Evolutionary conservation across 208 protist genomes (phyloP).

Genomic region (Polymyxa betae): DNA sequence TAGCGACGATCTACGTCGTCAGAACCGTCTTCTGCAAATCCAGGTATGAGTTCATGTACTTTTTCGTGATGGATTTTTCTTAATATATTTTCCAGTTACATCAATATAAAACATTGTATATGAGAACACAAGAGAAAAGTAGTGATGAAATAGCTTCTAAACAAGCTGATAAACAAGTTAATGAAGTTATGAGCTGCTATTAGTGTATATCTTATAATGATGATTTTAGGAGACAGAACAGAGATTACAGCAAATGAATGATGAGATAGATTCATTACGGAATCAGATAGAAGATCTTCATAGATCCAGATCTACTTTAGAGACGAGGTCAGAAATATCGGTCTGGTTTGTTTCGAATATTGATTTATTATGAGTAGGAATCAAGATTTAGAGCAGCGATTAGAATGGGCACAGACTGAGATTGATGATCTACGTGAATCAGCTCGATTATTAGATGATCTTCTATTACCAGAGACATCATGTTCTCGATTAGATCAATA

Average conservation of each 20-base stretch:
- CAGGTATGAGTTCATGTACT: background rate
- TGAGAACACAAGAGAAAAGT: background rate
- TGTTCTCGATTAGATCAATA: background rate
- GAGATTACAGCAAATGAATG: too few species aligned
- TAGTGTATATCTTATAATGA: too few species aligned
- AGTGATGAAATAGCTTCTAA: background rate
- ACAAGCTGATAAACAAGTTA: constrained; percentile 6
- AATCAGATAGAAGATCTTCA: too few species aligned
- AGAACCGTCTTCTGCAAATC: constrained; percentile 26
- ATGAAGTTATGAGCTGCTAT: too few species aligned
- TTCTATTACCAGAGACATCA: background rate
- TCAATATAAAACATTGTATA: constrained; percentile 51
- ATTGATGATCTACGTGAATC: background rate
- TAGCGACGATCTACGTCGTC: background rate
- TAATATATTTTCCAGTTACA: background rate
- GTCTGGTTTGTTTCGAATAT: too few species aligned
- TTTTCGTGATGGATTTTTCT: background rate
- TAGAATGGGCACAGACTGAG: too few species aligned
- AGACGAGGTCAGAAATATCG: too few species aligned
- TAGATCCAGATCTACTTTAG: too few species aligned
- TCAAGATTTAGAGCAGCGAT: too few species aligned
- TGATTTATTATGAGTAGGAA: too few species aligned
- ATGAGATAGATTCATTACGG: too few species aligned
- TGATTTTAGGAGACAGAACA: too few species aligned
- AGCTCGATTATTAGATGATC: background rate